Evolutionary conservation across 305 asterid species (phyloP).

Genomic region (Fraxinus xanthoxyloides): DNA sequence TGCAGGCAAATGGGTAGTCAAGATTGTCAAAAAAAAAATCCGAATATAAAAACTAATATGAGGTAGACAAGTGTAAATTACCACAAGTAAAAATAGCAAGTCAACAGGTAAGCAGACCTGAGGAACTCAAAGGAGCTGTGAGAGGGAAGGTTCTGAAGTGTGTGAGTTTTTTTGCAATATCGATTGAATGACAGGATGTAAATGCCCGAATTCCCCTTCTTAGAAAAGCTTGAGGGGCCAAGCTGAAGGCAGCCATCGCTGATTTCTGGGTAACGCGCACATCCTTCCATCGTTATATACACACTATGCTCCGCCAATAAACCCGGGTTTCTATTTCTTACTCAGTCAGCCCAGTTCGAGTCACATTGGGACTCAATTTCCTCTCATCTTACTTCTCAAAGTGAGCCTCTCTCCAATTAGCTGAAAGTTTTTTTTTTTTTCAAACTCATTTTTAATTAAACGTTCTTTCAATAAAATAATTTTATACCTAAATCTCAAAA

Average conservation of each 20-base stretch:
- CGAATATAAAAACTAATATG: not conserved
- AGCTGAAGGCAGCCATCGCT: conserved; percentile 46
- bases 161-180: conserved; percentile 17
- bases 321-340: not conserved
- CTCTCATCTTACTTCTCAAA: not conserved
- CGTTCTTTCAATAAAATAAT: too few species aligned
- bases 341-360: not conserved
- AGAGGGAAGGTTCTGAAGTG: conserved; percentile 29
- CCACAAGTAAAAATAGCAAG: not conserved
- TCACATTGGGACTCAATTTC: not conserved
- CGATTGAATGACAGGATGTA: conserved; percentile 19
- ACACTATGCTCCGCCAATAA: not conserved
- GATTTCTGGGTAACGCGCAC: conserved; percentile 35
- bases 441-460: too few species aligned
- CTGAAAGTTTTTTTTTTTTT: too few species aligned
- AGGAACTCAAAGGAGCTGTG: conserved; percentile 40
- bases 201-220: conserved; percentile 35
- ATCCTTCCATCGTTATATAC: conserved; percentile 16
- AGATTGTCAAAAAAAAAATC: not conserved
- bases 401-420: too few species aligned
- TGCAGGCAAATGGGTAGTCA: not conserved
- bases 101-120: conserved; percentile 39
- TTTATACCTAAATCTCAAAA: too few species aligned
- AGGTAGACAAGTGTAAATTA: not conserved
- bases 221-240: conserved; percentile 36